phyloP scores from a whole-genome alignment of 2,329 filamentous ascomycete genomes.

The Ilyonectria destructans region DNA sequence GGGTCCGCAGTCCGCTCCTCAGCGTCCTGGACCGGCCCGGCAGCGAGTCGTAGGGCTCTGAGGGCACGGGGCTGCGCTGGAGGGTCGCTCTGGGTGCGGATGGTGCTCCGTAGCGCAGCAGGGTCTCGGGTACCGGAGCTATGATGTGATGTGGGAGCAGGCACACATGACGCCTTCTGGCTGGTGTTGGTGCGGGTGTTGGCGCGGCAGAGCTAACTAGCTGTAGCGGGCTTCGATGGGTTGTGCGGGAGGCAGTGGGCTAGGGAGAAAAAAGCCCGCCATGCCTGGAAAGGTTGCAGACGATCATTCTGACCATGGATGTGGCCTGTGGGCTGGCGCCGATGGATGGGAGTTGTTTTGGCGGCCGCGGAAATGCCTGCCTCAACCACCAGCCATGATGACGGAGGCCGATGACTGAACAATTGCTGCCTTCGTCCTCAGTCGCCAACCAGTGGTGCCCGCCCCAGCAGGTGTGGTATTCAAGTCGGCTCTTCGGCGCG shows the following conservation, averaged over 20 bases:
- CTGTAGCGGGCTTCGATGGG: constrained; percentile 21
- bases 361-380: background rate
- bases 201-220: constrained; percentile 29
- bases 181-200: constrained; percentile 5
- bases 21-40: constrained; percentile 24
- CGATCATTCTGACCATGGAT: background rate
- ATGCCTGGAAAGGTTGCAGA: constrained; percentile 10
- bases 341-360: background rate
- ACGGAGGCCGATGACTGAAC: background rate
- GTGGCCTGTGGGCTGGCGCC: background rate
- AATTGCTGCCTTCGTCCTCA: background rate
- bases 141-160: constrained; percentile 27
- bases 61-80: background rate
- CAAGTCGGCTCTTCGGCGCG: constrained; percentile 21
- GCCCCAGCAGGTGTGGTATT: background rate
- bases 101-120: background rate
- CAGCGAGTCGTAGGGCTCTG: background rate
- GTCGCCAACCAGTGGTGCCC: background rate
- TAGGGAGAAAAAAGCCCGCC: background rate
- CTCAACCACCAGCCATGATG: background rate
- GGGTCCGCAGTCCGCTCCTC: constrained; percentile 19
- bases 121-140: constrained; percentile 17
- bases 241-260: constrained; percentile 3
- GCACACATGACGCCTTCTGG: constrained; percentile 29
- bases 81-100: background rate